Evolutionary conservation across 2,329 filamentous ascomycete genomes (phyloP).

Genomic region (Seiridium cupressi): DNA sequence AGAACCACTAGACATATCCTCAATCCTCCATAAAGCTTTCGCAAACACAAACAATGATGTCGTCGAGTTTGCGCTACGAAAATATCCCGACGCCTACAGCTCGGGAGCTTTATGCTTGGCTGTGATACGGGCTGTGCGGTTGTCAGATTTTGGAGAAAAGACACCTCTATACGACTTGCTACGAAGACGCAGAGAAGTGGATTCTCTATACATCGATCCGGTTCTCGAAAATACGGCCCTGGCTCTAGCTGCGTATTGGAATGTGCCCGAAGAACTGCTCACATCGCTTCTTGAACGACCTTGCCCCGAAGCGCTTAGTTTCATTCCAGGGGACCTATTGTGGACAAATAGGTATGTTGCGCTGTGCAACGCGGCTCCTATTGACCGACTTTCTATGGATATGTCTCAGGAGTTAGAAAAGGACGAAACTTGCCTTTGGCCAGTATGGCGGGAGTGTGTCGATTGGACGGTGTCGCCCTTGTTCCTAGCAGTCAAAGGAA

Average conservation of each 20-base stretch:
- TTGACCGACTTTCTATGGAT: no score
- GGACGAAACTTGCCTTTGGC: no score
- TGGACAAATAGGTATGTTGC: no score
- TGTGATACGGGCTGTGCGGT: not conserved
- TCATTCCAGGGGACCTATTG: no score
- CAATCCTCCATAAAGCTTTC: not conserved
- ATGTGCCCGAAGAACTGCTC: not conserved
- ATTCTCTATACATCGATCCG: not conserved
- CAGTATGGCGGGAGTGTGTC: no score
- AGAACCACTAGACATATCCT: not conserved
- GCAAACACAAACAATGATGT: not conserved
- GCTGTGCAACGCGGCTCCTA: no score
- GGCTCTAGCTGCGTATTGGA: not conserved
- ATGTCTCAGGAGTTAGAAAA: no score
- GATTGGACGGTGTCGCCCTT: no score
- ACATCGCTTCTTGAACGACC: not conserved
- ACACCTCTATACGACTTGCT: not conserved
- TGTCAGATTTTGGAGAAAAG: not conserved
- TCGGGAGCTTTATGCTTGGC: not conserved
- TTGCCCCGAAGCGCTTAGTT: not conserved
- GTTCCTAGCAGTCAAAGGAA: no score
- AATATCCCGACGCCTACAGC: not conserved
- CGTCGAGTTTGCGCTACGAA: not conserved
- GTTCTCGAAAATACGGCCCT: not conserved
- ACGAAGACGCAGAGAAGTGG: not conserved